Evolutionary conservation across 352 stramenopile genomes (phyloP).

Genomic region (Phytophthora pinifolia): DNA sequence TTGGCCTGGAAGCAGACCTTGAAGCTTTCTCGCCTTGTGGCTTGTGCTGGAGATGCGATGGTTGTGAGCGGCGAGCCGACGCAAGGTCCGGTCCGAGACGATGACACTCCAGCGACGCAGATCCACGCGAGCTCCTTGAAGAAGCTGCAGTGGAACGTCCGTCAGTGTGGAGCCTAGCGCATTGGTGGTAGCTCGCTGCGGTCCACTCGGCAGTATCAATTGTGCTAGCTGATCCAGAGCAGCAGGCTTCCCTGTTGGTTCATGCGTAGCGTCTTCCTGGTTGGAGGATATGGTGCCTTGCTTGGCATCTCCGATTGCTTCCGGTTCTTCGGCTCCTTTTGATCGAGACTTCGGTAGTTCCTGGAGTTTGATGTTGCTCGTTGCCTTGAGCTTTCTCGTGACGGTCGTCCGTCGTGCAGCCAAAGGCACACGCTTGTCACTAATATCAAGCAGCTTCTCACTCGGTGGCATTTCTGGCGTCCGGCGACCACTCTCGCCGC

Average conservation of each 20-base stretch:
- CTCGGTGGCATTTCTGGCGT: constrained; percentile 17
- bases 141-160: constrained; percentile 68
- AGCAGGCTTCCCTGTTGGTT: constrained; percentile 19
- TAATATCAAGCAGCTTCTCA: neutral
- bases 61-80: constrained; percentile 66
- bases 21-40: constrained; percentile 19
- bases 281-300: no score
- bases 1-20: constrained; percentile 1
- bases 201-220: constrained; percentile 15
- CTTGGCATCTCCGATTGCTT: no score
- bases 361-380: constrained; percentile 28
- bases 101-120: constrained; percentile 71
- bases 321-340: neutral
- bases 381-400: constrained; percentile 12
- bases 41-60: constrained; percentile 36
- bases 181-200: constrained; percentile 7
- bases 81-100: constrained; percentile 62
- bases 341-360: constrained; percentile 10
- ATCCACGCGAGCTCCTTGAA: constrained; percentile 51
- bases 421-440: neutral
- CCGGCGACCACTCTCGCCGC: constrained; percentile 22
- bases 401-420: neutral
- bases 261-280: constrained; percentile 28
- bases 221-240: constrained; percentile 29
- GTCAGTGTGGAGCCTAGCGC: constrained; percentile 3